Evolutionary conservation across 345 rosid genomes (phyloP), one percentile per base, ranked within the genome.

Genomic region (Boechera divaricarpa): DNA sequence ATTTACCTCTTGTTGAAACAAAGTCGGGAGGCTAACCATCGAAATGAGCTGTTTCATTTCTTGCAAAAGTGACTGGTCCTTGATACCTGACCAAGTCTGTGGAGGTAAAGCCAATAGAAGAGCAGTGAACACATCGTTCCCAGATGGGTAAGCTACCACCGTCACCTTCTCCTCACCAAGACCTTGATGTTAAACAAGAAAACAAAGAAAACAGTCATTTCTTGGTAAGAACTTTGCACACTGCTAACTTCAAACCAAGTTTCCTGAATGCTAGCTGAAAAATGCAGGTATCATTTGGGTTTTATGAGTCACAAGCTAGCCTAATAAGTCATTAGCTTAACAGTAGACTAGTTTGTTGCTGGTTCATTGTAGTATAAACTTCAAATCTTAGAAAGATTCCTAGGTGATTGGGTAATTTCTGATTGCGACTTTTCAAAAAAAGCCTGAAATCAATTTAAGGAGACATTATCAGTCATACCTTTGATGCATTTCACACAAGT

Each of bases 1-100:
- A 33, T 10, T 69, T 85, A 92, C 99, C 97, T 95, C 97, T 71
- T 95, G 97, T 80, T 85, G 97, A 80, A 92, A 96, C 84, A 92
- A 66, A 70, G 79, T 65, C 15, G 96, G 98, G 77, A 91, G 90
- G 68, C 72, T 85, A 53, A 78, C 79, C 12, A 77, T 79, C 10
- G 85, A 79, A 57, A 87, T 84, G 73, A 92, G 96, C 72, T 78
- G 65, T 44, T 39, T 7, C n/a, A 89, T 82, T 77, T 89, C 85
- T 79, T 55, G 74, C 61, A 78, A 36, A 72, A 92, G 97, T 67
- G 85, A 77, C 76, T 78, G 81, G 42, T 88, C 88, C 81, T 80
- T 85, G 67, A 95, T 88, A 29, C 89, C 87, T 66, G 77, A 79
- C 98, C 97, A 92, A 29, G 96, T 89, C 49, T 86, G 82, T 13